These are phyloP conservation scores for Flaveria trinervia DNA, from an alignment of 129 eudicot genomes.

Conservation along the genomic window DNA sequence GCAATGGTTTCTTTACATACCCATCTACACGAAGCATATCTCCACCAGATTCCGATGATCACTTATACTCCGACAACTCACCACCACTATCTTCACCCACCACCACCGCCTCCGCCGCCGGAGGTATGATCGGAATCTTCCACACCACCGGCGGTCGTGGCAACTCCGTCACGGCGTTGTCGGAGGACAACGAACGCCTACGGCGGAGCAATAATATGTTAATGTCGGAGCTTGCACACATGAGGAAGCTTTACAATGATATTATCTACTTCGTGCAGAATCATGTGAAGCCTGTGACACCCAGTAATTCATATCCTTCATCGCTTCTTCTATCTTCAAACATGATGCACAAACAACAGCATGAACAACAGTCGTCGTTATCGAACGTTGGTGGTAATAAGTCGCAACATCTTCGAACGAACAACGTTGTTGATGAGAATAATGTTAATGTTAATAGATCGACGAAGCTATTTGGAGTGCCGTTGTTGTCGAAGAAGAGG, in stretches of 20 bases:
- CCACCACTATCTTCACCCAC: slow-evolving; percentile 58
- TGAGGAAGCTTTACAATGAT: slow-evolving; percentile 87
- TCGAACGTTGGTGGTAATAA: slow-evolving; percentile 20
- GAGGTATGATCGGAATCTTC: slow-evolving; percentile 35
- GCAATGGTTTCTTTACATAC: slow-evolving; percentile 49
- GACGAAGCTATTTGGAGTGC: slow-evolving; percentile 84
- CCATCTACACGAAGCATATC: slow-evolving; percentile 62
- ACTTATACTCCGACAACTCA: slow-evolving; percentile 49
- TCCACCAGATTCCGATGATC: slow-evolving; percentile 83
- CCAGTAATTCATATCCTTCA: slow-evolving; percentile 56
- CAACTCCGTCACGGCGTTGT: slow-evolving; percentile 58
- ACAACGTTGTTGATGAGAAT: slow-evolving; percentile 27
- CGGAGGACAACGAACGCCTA: slow-evolving; percentile 83
- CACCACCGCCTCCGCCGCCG: slow-evolving; percentile 10
- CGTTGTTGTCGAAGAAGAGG: slow-evolving; percentile 75
- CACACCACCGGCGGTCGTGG: slow-evolving; percentile 4
- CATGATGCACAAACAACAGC: slow-evolving; percentile 16
- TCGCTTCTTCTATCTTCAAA: slow-evolving; percentile 36
- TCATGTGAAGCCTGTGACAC: slow-evolving; percentile 85
- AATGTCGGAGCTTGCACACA: slow-evolving; percentile 81
- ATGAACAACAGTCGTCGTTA: not conserved
- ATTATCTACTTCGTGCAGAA: slow-evolving; percentile 93
- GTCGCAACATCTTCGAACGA: not conserved
- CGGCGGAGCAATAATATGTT: slow-evolving; percentile 81
- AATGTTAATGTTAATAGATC: slow-evolving; percentile 21